Evolutionary conservation across 345 rosid genomes (phyloP).

Genomic region (Rhodamnia rubescens): DNA sequence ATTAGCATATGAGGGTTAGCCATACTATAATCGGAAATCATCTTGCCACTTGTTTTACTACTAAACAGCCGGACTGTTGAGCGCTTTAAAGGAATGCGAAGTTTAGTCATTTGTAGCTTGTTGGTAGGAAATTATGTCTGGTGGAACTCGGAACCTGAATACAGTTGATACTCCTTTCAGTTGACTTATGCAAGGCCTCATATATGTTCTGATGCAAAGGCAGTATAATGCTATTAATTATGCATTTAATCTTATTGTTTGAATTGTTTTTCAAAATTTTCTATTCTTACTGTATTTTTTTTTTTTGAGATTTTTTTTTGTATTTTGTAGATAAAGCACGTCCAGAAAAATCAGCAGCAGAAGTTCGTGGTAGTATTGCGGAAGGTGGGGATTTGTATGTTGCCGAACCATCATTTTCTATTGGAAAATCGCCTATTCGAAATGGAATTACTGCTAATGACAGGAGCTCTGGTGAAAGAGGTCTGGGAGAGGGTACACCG

Average conservation of each 20-base stretch:
- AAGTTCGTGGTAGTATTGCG: not conserved
- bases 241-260: not conserved
- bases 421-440: slow-evolving; percentile 42
- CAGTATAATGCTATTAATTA: not conserved
- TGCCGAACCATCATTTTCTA: slow-evolving; percentile 35
- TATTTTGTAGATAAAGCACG: slow-evolving; percentile 10
- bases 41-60: not conserved
- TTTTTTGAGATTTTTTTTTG: not conserved
- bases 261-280: not conserved
- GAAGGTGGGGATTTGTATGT: slow-evolving; percentile 20
- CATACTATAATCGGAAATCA: not conserved
- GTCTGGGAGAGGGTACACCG: slow-evolving; percentile 93
- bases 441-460: slow-evolving; percentile 32
- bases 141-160: not conserved
- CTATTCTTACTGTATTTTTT: no score
- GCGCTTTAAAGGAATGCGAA: not conserved
- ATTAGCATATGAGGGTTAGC: not conserved
- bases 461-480: slow-evolving; percentile 37
- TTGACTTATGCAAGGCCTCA: not conserved
- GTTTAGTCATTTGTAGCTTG: not conserved
- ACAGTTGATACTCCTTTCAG: not conserved
- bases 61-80: not conserved
- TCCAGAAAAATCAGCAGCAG: slow-evolving; percentile 14
- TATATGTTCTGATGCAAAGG: not conserved
- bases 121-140: not conserved